Conservation (phyloP, 768 basidiomycete genomes). For the Lactifluus piperatus region DNA sequence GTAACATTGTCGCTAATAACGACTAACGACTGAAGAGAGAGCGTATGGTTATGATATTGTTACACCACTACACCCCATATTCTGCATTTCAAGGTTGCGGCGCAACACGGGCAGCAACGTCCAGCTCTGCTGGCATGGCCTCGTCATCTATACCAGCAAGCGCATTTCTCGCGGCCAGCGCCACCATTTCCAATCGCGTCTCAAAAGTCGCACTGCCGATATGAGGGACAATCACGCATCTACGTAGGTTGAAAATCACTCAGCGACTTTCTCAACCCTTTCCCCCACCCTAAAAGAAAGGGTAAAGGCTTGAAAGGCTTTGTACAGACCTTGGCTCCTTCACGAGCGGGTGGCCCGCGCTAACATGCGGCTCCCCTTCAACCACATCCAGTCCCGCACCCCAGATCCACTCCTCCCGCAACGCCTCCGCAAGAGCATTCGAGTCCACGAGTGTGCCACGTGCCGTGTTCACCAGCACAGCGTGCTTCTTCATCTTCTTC, state of each 20-base stretch:
- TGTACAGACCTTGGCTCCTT: slow-evolving; percentile 56
- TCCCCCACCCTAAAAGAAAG: neutral
- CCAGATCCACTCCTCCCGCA: slow-evolving; percentile 74
- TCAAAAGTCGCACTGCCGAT: slow-evolving; percentile 86
- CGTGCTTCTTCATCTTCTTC: slow-evolving; percentile 74
- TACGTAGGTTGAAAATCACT: slow-evolving; percentile 24
- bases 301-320: neutral
- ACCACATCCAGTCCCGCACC: slow-evolving; percentile 93
- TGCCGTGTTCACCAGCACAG: slow-evolving; percentile 77
- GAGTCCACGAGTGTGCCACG: slow-evolving; percentile 88
- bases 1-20: too few species aligned
- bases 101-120: slow-evolving; percentile 15
- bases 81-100: neutral
- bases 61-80: neutral
- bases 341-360: slow-evolving; percentile 68
- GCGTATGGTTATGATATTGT: neutral
- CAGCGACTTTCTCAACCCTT: slow-evolving; percentile 1
- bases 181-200: slow-evolving; percentile 77
- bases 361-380: slow-evolving; percentile 80
- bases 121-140: slow-evolving; percentile 48
- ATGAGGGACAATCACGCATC: slow-evolving; percentile 81
- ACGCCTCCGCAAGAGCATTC: slow-evolving; percentile 74
- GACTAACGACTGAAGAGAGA: neutral
- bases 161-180: slow-evolving; percentile 60
- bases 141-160: slow-evolving; percentile 45